phyloP scores from a whole-genome alignment of 2,329 filamentous ascomycete species.

The Clonostachys byssicola region DNA sequence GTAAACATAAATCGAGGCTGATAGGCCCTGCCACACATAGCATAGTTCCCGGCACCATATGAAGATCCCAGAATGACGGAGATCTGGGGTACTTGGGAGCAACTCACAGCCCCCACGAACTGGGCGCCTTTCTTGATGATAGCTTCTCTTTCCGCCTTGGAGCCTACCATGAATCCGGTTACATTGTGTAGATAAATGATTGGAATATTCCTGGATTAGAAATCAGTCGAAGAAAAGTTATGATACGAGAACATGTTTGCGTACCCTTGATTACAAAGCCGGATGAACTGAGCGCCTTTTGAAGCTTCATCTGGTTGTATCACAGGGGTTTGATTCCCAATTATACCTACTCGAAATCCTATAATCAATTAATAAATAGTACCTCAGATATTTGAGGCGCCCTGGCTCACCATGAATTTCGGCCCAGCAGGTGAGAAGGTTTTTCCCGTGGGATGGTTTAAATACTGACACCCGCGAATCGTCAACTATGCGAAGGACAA shows the following conservation, averaged over 20 bases:
- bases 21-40: conserved; percentile 37
- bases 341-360: conserved; percentile 26
- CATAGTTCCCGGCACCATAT: conserved; percentile 40
- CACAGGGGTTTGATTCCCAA: conserved; percentile 32
- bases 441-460: conserved; percentile 32
- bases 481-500: conserved; percentile 32
- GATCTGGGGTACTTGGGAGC: conserved; percentile 36
- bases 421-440: conserved; percentile 29
- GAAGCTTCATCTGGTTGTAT: conserved; percentile 31
- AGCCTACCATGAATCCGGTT: conserved; percentile 42
- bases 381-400: not conserved
- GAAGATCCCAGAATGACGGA: conserved; percentile 36
- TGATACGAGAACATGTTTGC: too few relatives aligned
- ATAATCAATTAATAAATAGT: too few relatives aligned
- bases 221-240: too few relatives aligned
- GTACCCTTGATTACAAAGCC: conserved; percentile 31
- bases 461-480: conserved; percentile 29
- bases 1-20: conserved; percentile 33
- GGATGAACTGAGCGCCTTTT: conserved; percentile 36
- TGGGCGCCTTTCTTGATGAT: conserved; percentile 40
- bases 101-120: conserved; percentile 35
- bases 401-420: conserved; percentile 15
- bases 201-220: conserved; percentile 14
- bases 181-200: conserved; percentile 42
- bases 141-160: conserved; percentile 33